These are phyloP conservation scores for Sporothrix brunneoviolacea DNA, from an alignment of 2,329 filamentous ascomycete species.

Conservation along the genomic window DNA sequence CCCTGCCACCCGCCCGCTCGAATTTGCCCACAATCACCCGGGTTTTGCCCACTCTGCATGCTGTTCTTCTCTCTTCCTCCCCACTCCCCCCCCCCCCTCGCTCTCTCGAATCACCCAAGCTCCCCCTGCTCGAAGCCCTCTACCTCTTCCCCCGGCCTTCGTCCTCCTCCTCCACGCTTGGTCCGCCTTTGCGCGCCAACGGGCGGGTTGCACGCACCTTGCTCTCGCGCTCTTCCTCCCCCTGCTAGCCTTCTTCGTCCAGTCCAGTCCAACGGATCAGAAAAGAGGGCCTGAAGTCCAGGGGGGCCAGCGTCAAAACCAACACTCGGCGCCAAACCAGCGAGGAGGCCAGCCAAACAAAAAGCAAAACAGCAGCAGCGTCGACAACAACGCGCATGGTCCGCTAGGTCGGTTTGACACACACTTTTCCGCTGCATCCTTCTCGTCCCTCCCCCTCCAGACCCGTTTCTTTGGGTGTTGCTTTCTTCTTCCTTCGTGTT, in stretches of 20 bases:
- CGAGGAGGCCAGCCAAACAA: constrained; percentile 12
- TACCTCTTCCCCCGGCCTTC: neutral
- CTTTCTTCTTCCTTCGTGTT: neutral
- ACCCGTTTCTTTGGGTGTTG: neutral
- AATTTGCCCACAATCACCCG: neutral
- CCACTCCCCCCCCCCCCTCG: too few species aligned
- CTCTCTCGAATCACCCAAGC: too few species aligned
- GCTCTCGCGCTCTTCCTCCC: neutral
- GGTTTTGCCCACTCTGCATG: neutral
- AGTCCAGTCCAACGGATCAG: constrained; percentile 7
- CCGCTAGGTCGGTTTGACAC: constrained; percentile 5
- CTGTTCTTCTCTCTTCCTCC: neutral
- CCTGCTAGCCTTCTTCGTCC: constrained; percentile 1
- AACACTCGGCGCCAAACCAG: constrained; percentile 9
- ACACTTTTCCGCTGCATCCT: neutral
- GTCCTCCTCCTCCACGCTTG: neutral
- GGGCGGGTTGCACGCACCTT: neutral
- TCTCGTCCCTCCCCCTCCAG: neutral
- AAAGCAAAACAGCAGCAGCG: constrained; percentile 1
- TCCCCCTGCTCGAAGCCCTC: too few species aligned
- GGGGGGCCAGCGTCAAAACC: neutral
- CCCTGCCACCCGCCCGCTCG: neutral
- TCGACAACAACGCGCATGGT: neutral
- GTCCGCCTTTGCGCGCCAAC: constrained; percentile 9
- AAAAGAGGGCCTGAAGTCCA: neutral